These are phyloP conservation scores for Chenopodium album DNA, from an alignment of 148 eudicot genomes.

Conservation along the genomic window DNA sequence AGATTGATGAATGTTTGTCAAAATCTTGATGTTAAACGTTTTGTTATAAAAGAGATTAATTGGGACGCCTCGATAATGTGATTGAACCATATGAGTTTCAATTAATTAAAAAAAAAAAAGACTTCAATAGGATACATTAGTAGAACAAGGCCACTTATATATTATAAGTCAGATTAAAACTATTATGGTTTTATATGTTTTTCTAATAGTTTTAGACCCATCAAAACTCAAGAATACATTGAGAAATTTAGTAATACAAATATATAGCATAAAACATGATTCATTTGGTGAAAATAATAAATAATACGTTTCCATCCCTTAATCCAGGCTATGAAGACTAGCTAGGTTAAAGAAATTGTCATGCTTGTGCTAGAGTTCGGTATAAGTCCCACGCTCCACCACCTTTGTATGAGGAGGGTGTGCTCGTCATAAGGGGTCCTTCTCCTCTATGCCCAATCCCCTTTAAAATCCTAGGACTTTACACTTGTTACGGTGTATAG, in stretches of 20 bases:
- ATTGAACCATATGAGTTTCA: no score
- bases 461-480: conserved; percentile 16
- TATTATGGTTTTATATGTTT: background rate
- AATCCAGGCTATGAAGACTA: conserved; percentile 46
- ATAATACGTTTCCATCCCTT: background rate
- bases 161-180: no score
- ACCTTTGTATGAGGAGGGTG: conserved; percentile 68
- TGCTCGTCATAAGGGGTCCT: no score
- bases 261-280: background rate
- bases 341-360: conserved; percentile 83
- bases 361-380: conserved; percentile 58
- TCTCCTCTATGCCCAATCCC: conserved; percentile 49
- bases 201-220: background rate
- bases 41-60: no score
- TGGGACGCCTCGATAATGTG: no score
- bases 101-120: no score
- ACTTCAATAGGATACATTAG: no score
- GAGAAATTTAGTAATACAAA: background rate
- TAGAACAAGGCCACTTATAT: no score
- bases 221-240: background rate
- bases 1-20: no score
- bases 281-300: background rate
- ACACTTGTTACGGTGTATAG: no score
- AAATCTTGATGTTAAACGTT: no score
- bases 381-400: conserved; percentile 59